Base-by-base conservation (phyloP, 1,284 basidiomycete species). In the Austropuccinia psidii region DNA sequence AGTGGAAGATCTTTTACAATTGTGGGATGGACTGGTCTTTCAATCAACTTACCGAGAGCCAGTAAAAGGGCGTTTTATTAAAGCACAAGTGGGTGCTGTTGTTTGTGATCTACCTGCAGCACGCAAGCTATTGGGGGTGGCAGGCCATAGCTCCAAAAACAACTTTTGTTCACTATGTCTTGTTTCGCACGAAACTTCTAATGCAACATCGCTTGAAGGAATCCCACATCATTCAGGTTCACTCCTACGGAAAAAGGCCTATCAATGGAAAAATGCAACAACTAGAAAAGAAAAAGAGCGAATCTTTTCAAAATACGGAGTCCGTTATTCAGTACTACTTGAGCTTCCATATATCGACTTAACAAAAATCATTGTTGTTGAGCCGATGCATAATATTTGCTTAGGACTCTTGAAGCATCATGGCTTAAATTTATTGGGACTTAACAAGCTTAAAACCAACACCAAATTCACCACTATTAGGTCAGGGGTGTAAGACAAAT, bases 381-480 rank as follows among this genome's bases (percentile, higher is more conserved):
- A 72, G 29, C 68, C 68, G 3, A 72, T 72, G 68, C 68, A 72
- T 15, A 72, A 72, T 29, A 62, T 72, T 15, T 72, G 60, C 47
- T 47, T 72, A 17, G 68, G 68, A 6, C 21, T 72, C 2, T 13
- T 72, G n/a, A 31, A 35, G 17, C n/a, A 72, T 35, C 68, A 72
- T 52, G 58, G 39, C 3, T 29, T 43, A 19, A 11, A 5, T 5
- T 29, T 61, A 24, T 61, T 61, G 13, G 58, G 37, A 45, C 47
- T 61, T 19, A 61, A 61, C 11, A 35, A 60, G 47, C 5, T 29
- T 43, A n/a, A n/a, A n/a, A n/a, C n/a, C n/a, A n/a, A n/a, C n/a
- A n/a, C n/a, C n/a, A n/a, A n/a, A n/a, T n/a, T n/a, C n/a, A n/a
- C n/a, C n/a, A n/a, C n/a, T n/a, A n/a, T n/a, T n/a, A n/a, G n/a